A percentile compares a stretch with the other conserved stretches of the same genome.
phyloP scores from a whole-genome alignment of 257 asterid species.

The Mitragyna speciosa region DNA sequence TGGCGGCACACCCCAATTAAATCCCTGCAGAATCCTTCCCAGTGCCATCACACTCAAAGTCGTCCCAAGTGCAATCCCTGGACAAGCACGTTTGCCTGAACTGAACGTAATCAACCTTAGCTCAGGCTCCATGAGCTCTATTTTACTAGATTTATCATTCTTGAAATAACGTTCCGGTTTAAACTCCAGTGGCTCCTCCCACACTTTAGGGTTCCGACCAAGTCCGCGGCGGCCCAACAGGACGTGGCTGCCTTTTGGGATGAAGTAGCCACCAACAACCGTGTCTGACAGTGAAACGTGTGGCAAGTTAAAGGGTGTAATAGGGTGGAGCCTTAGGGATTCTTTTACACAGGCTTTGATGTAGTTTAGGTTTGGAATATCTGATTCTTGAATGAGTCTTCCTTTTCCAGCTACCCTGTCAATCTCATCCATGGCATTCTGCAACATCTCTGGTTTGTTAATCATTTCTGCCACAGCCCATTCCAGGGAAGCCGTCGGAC shows the following conservation, averaged over 20 bases:
- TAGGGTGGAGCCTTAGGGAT: conserved; percentile 15
- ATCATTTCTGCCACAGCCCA: conserved; percentile 25
- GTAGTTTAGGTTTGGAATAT: conserved; percentile 7
- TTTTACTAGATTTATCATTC: not conserved
- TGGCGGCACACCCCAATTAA: conserved; percentile 13
- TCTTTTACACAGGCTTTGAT: conserved; percentile 16
- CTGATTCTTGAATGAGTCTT: conserved; percentile 20
- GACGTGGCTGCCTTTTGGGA: conserved; percentile 19
- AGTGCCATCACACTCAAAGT: conserved; percentile 9
- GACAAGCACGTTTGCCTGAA: conserved; percentile 21
- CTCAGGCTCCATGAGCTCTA: conserved; percentile 9
- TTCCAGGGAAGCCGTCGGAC: conserved; percentile 18
- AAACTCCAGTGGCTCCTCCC: conserved; percentile 19
- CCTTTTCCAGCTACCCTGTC: conserved; percentile 10
- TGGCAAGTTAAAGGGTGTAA: conserved; percentile 15
- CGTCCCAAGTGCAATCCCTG: conserved; percentile 3
- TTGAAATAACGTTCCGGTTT: conserved; percentile 15
- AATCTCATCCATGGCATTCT: conserved; percentile 9
- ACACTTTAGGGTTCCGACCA: conserved; percentile 19
- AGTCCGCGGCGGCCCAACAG: conserved; percentile 11
- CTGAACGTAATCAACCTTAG: conserved; percentile 3
- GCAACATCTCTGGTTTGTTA: conserved; percentile 1
- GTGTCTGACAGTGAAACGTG: not conserved
- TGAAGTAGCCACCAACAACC: conserved; percentile 6
- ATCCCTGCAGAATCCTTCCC: conserved; percentile 27